Evolutionary conservation across 768 basidiomycete genomes (phyloP).

Genomic region (Gelatoporia subvermispora): DNA sequence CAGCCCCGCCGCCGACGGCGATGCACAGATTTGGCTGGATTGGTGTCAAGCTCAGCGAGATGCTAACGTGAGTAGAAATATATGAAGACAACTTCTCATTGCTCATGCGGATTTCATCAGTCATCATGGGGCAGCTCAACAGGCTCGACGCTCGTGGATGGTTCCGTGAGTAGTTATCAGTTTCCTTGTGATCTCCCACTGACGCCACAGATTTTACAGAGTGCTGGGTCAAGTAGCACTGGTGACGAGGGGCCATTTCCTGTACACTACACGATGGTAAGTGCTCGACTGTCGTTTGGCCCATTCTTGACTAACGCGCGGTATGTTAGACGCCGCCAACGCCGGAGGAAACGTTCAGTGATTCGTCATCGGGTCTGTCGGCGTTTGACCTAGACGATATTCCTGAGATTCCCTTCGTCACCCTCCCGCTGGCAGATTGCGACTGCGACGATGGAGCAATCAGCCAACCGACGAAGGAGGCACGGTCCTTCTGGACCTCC

Average conservation of each 20-base stretch:
- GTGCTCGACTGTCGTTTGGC: neutral
- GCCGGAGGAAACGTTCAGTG: conserved; percentile 14
- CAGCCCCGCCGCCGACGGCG: neutral
- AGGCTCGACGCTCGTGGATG: conserved; percentile 8
- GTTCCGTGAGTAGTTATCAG: conserved; percentile 11
- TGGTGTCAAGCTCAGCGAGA: conserved; percentile 17
- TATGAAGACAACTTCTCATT: neutral
- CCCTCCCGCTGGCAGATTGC: conserved; percentile 6
- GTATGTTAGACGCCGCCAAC: conserved; percentile 12
- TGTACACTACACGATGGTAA: conserved; percentile 14
- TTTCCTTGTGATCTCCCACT: neutral
- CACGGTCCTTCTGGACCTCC: conserved; percentile 34
- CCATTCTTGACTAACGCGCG: neutral
- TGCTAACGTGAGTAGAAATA: conserved; percentile 15
- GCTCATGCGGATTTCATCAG: conserved; percentile 3
- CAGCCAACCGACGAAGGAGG: conserved; percentile 8
- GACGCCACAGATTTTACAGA: neutral
- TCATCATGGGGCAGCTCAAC: conserved; percentile 16
- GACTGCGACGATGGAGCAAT: neutral
- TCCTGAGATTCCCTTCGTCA: conserved; percentile 25
- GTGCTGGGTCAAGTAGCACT: neutral
- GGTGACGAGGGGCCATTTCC: conserved; percentile 5
- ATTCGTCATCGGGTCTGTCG: conserved; percentile 18
- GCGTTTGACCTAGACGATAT: conserved; percentile 19
- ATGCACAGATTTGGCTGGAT: conserved; percentile 15